Percentiles rank a stretch among this genome's conserved stretches.
These are phyloP conservation scores for Mycena sanguinolenta DNA, from an alignment of 768 basidiomycete species.

Conservation along the genomic window DNA sequence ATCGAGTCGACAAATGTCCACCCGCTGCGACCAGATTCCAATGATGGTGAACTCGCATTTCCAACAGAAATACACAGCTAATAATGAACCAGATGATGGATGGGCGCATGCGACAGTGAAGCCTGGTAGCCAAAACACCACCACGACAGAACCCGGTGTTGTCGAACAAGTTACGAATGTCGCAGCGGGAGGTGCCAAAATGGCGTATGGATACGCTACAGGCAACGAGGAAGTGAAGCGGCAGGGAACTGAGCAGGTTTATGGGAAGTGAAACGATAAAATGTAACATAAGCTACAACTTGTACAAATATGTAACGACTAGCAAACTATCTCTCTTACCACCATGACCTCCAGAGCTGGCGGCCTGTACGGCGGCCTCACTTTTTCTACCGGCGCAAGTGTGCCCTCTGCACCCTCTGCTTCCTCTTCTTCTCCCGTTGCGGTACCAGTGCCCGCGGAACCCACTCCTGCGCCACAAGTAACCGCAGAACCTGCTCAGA, in stretches of 20 bases:
- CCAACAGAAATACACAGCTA: neutral
- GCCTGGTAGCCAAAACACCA: conserved; percentile 22
- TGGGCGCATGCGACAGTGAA: conserved; percentile 53
- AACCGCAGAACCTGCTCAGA: conserved; percentile 45
- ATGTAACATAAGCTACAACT: too few species aligned
- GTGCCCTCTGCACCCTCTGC: conserved; percentile 54
- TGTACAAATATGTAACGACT: conserved; percentile 13
- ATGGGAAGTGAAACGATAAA: conserved; percentile 17
- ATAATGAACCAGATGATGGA: conserved; percentile 50
- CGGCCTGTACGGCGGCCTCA: conserved; percentile 89
- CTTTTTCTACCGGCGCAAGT: conserved; percentile 80
- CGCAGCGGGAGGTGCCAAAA: conserved; percentile 52
- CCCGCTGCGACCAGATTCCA: conserved; percentile 61
- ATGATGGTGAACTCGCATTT: conserved; percentile 48
- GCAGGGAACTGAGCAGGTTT: neutral
- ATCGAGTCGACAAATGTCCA: conserved; percentile 68
- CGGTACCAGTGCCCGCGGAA: conserved; percentile 35
- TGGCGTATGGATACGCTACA: conserved; percentile 51
- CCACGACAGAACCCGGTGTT: conserved; percentile 33
- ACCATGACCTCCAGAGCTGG: conserved; percentile 82
- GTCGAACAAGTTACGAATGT: conserved; percentile 42
- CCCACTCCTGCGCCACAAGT: conserved; percentile 42
- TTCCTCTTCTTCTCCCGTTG: conserved; percentile 45
- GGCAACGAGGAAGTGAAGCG: conserved; percentile 48
- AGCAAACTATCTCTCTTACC: conserved; percentile 29